Conservation (phyloP, 2,329 filamentous ascomycete genomes). For the Stemphylium lycopersici region DNA sequence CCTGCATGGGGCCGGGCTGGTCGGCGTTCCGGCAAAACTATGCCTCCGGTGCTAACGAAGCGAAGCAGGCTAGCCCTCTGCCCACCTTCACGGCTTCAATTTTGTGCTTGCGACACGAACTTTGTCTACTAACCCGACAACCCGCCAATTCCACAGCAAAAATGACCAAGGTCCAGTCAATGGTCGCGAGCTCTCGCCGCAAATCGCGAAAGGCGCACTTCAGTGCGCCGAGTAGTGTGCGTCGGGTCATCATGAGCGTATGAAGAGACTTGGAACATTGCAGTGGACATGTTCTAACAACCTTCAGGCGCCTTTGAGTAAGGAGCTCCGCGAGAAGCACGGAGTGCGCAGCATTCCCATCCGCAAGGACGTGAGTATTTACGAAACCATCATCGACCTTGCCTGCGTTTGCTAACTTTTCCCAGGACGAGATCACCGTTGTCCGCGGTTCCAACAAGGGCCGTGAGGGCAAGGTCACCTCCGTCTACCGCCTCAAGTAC, state of each 20-base stretch:
- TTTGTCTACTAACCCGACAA: conserved; percentile 41
- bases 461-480: conserved; percentile 96
- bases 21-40: conserved; percentile 9
- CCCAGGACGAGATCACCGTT: conserved; percentile 79
- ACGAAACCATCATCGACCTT: background rate
- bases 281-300: conserved; percentile 40
- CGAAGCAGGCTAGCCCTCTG: conserved; percentile 12
- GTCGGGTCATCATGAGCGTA: conserved; percentile 85
- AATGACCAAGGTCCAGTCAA: conserved; percentile 73
- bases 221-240: conserved; percentile 89
- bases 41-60: conserved; percentile 22
- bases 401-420: conserved; percentile 34
- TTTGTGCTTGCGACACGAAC: conserved; percentile 26
- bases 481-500: conserved; percentile 83
- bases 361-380: conserved; percentile 77
- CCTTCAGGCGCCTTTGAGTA: conserved; percentile 49
- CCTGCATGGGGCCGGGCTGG: background rate
- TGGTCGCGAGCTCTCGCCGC: conserved; percentile 80
- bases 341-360: conserved; percentile 90
- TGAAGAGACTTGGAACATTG: conserved; percentile 70
- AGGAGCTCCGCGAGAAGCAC: conserved; percentile 99
- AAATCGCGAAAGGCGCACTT: conserved; percentile 99
- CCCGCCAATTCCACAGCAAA: conserved; percentile 51
- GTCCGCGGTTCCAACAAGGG: conserved; percentile 95
- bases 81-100: conserved; percentile 23